Conservation (phyloP, 768 basidiomycete genomes). For the Phallus indusiatus region DNA sequence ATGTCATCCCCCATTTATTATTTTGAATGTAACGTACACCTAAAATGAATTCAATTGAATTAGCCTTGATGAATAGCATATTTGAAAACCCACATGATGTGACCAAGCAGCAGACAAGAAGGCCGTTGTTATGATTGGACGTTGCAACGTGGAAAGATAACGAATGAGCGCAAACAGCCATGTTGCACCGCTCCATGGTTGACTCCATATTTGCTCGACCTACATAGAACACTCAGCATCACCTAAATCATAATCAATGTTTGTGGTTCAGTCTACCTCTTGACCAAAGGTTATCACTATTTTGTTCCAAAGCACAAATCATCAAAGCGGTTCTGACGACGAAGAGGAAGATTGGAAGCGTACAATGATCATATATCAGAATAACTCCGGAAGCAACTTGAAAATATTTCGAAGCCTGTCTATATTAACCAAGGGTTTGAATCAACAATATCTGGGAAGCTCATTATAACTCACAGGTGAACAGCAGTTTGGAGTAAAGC, state of each 20-base stretch:
- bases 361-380: constrained; percentile 2
- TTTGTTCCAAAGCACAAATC: too few species aligned
- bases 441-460: background rate
- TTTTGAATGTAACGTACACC: background rate
- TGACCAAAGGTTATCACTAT: background rate
- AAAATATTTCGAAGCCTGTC: constrained; percentile 4
- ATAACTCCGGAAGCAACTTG: constrained; percentile 1
- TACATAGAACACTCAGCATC: background rate
- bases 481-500: background rate
- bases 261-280: background rate
- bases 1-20: background rate
- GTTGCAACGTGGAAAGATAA: constrained; percentile 4
- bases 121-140: background rate
- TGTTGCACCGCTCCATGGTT: background rate
- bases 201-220: constrained; percentile 6
- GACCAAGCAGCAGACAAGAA: constrained; percentile 6
- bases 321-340: background rate
- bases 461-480: background rate
- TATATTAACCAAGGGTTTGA: background rate
- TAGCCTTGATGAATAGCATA: background rate
- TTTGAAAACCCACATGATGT: background rate
- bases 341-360: background rate
- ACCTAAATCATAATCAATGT: background rate
- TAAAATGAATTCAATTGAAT: background rate
- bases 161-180: constrained; percentile 6